Percentiles rank a stretch among this genome's conserved stretches.
Conservation (phyloP, 2,329 filamentous ascomycete species). For the Akanthomyces muscarius region DNA sequence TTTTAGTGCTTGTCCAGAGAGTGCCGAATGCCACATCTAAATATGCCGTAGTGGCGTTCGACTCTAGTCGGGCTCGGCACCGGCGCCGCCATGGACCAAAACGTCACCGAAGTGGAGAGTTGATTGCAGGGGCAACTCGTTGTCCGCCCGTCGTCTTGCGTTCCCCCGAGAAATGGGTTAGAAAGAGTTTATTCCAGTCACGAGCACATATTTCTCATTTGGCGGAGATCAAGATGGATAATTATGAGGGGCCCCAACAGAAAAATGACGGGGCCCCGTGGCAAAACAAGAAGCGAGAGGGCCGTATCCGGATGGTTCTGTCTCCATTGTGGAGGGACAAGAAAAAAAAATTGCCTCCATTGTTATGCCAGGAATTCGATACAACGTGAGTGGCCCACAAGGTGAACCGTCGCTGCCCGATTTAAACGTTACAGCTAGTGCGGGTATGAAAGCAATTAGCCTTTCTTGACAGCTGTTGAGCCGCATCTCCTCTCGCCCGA, state of each 20-base stretch:
- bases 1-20: not conserved
- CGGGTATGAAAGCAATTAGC: slow-evolving; percentile 10
- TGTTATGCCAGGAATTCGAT: not conserved
- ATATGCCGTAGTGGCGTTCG: not conserved
- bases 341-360: not conserved
- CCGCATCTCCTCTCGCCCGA: slow-evolving; percentile 12
- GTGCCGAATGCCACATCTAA: not conserved
- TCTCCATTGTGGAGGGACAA: slow-evolving; percentile 12
- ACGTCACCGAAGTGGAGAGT: slow-evolving; percentile 8
- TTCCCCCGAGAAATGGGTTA: not conserved
- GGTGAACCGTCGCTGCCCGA: slow-evolving; percentile 9
- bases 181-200: not conserved
- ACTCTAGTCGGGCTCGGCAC: not conserved
- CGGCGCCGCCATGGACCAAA: not conserved
- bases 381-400: slow-evolving; percentile 11
- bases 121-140: not conserved
- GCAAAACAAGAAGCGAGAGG: not conserved
- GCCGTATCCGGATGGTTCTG: not conserved
- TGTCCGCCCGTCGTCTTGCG: not conserved
- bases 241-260: slow-evolving; percentile 1
- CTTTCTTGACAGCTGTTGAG: slow-evolving; percentile 6
- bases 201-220: not conserved
- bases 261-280: slow-evolving; percentile 16
- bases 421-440: slow-evolving; percentile 17
- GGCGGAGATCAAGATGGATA: not conserved